These are phyloP conservation scores for Fremontodendron californicum DNA, from an alignment of 345 rosid genomes.

Conservation along the genomic window DNA sequence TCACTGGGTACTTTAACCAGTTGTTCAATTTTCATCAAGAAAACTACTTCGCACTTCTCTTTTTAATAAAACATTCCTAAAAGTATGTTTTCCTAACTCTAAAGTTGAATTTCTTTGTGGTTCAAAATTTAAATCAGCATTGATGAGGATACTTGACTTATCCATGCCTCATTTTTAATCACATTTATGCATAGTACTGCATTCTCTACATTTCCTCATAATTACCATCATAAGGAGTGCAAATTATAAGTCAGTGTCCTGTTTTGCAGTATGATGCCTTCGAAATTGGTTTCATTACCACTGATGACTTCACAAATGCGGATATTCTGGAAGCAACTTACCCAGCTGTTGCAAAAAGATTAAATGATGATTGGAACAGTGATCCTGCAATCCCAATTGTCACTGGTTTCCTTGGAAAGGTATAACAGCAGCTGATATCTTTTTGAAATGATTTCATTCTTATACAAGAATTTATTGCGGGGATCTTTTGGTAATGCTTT, in stretches of 20 bases:
- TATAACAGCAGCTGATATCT: slow-evolving; percentile 18
- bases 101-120: not conserved
- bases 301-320: slow-evolving; percentile 97
- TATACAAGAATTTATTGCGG: not conserved
- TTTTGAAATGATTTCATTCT: slow-evolving; percentile 11
- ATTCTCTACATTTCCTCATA: not conserved
- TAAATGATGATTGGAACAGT: slow-evolving; percentile 67
- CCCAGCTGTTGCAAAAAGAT: slow-evolving; percentile 90
- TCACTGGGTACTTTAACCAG: not conserved
- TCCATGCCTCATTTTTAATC: not conserved
- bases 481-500: not conserved
- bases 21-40: not conserved
- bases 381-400: slow-evolving; percentile 92
- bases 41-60: not conserved
- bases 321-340: slow-evolving; percentile 96
- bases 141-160: not conserved
- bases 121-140: not conserved
- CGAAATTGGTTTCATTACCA: slow-evolving; percentile 86
- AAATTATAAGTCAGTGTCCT: not conserved
- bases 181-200: not conserved
- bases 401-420: slow-evolving; percentile 99
- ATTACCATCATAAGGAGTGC: not conserved
- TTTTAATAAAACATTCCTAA: not conserved
- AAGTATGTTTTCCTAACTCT: not conserved
- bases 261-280: slow-evolving; percentile 94